A percentile compares a stretch with the other conserved stretches of the same genome.
phyloP scores from a whole-genome alignment of 768 basidiomycete species.

The Lactifluus rugatus region DNA sequence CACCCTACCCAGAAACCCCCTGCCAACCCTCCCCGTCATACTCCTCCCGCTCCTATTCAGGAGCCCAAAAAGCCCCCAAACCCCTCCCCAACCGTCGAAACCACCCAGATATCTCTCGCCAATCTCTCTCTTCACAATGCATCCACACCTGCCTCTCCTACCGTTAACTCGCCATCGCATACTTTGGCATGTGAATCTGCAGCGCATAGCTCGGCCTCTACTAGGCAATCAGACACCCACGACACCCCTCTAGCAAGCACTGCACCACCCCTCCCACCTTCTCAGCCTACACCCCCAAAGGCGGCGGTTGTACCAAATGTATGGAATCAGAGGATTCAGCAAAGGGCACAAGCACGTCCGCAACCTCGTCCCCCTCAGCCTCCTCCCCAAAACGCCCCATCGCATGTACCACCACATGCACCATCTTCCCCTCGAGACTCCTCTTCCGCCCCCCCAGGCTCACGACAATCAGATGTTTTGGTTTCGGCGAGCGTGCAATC shows the following conservation, averaged over 20 bases:
- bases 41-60: background rate
- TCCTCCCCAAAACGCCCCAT: constrained; percentile 3
- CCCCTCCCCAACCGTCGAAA: constrained; percentile 2
- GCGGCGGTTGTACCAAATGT: constrained; percentile 29
- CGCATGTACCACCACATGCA: background rate
- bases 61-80: constrained; percentile 1
- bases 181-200: constrained; percentile 2
- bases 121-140: constrained; percentile 7
- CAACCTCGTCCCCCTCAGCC: constrained; percentile 20
- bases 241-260: constrained; percentile 3
- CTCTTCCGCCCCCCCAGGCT: background rate
- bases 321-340: constrained; percentile 36
- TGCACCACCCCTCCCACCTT: constrained; percentile 3
- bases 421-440: background rate
- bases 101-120: background rate
- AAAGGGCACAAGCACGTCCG: constrained; percentile 28
- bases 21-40: constrained; percentile 7
- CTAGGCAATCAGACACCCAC: background rate
- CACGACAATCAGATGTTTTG: background rate
- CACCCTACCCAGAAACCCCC: constrained; percentile 14
- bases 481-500: background rate
- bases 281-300: constrained; percentile 17
- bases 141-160: background rate
- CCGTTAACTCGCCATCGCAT: background rate
- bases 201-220: background rate